Conservation (phyloP, 2,329 filamentous ascomycete species). For the Stagonosporopsis chrysanthemi region DNA sequence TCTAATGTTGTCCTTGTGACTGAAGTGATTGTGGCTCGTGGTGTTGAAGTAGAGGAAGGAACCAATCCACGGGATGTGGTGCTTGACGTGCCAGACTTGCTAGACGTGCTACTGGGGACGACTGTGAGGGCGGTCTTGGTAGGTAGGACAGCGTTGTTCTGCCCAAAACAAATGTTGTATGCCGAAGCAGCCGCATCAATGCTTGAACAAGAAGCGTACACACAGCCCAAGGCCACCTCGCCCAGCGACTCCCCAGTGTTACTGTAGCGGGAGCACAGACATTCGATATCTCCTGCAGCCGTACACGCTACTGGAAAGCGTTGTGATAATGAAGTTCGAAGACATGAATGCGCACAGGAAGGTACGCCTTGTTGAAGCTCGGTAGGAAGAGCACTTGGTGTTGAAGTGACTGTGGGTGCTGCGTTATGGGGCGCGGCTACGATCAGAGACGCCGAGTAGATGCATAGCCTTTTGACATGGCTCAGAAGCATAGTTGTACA, state of each 20-base stretch:
- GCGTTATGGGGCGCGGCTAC: slow-evolving; percentile 41
- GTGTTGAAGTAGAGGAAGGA: slow-evolving; percentile 12
- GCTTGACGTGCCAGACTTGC: slow-evolving; percentile 25
- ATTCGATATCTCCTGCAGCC: slow-evolving; percentile 39
- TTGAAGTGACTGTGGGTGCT: slow-evolving; percentile 33
- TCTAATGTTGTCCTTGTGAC: slow-evolving; percentile 22
- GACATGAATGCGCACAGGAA: slow-evolving; percentile 48
- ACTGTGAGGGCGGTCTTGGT: slow-evolving; percentile 48
- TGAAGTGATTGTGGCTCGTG: slow-evolving; percentile 18
- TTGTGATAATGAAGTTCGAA: slow-evolving; percentile 42
- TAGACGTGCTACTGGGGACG: slow-evolving; percentile 29
- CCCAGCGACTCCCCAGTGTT: slow-evolving; percentile 46
- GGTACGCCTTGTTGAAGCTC: slow-evolving; percentile 42
- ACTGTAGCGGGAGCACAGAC: slow-evolving; percentile 51
- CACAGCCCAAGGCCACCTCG: slow-evolving; percentile 49
- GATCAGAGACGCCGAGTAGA: slow-evolving; percentile 46
- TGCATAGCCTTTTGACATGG: slow-evolving; percentile 48
- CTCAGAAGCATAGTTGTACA: slow-evolving; percentile 52
- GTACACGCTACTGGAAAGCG: slow-evolving; percentile 48
- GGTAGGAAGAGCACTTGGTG: slow-evolving; percentile 34
- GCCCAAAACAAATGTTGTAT: slow-evolving; percentile 48
- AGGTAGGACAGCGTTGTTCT: slow-evolving; percentile 45
- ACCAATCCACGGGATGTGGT: slow-evolving; percentile 25
- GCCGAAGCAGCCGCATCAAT: slow-evolving; percentile 37
- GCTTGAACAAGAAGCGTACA: slow-evolving; percentile 44